Evolutionary conservation across 2,329 filamentous ascomycete genomes (phyloP).

Genomic region (Monilinia fructicola): DNA sequence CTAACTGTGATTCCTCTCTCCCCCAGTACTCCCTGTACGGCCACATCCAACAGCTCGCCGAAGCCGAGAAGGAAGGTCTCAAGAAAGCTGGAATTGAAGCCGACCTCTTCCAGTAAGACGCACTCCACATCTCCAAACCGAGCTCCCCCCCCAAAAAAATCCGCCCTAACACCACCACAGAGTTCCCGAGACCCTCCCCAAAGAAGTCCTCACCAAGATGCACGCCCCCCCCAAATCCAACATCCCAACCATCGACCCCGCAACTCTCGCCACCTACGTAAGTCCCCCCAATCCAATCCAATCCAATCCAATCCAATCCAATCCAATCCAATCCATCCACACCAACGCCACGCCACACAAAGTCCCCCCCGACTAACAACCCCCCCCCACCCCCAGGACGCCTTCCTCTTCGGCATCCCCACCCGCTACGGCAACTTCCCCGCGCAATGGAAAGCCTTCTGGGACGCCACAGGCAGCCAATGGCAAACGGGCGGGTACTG

Average conservation of each 20-base stretch:
- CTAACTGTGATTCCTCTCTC: constrained; percentile 5
- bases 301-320: neutral
- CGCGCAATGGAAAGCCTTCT: constrained; percentile 85
- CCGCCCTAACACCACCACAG: too few species aligned
- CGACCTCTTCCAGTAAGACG: constrained; percentile 61
- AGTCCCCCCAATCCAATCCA: neutral
- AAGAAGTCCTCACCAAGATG: constrained; percentile 88
- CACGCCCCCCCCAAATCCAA: constrained; percentile 76
- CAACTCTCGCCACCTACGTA: constrained; percentile 63
- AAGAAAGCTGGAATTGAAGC: constrained; percentile 79
- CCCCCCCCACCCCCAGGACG: constrained; percentile 53
- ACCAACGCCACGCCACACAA: neutral
- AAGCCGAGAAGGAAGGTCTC: constrained; percentile 88
- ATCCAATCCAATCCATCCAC: neutral
- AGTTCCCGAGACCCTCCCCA: constrained; percentile 79
- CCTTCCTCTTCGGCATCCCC: constrained; percentile 88
- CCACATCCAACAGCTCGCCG: constrained; percentile 79
- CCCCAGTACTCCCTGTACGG: constrained; percentile 88
- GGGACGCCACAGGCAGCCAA: constrained; percentile 85
- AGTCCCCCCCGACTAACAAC: neutral
- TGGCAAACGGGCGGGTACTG: constrained; percentile 75
- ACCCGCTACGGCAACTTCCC: constrained; percentile 98
- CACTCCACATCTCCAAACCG: constrained; percentile 6
- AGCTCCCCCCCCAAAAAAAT: constrained; percentile 79
- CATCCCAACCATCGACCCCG: constrained; percentile 61